phyloP scores from a whole-genome alignment of 192 early-diverging fungal genomes.

The Gamsiella multidivaricata region DNA sequence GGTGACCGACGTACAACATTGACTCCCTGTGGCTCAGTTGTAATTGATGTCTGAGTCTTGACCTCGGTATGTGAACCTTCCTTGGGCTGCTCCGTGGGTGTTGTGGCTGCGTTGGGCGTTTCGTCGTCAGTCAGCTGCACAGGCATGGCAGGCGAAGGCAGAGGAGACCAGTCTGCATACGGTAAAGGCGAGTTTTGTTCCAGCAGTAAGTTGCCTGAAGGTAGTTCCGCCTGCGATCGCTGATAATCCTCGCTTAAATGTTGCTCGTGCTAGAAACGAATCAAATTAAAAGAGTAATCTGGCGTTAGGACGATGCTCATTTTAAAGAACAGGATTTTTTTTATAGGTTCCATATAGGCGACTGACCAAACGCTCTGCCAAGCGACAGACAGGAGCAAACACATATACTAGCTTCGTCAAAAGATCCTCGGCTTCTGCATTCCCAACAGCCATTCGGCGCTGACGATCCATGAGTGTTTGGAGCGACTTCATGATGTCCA shows the following conservation, averaged over 20 bases:
- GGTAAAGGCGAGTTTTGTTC: slow-evolving; percentile 11
- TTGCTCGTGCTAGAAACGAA: slow-evolving; percentile 34
- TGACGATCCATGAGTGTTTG: slow-evolving; percentile 70
- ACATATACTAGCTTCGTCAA: slow-evolving; percentile 67
- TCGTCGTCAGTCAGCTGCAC: slow-evolving; percentile 6
- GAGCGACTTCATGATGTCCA: slow-evolving; percentile 72
- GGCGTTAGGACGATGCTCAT: not conserved
- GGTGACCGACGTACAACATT: not conserved
- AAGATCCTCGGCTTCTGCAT: slow-evolving; percentile 70
- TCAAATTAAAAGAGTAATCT: not conserved
- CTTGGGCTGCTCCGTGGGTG: not conserved
- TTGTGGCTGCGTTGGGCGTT: not conserved
- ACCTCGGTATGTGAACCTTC: not conserved
- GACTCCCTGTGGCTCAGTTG: not conserved
- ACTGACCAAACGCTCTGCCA: slow-evolving; percentile 70
- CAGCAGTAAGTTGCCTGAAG: slow-evolving; percentile 31
- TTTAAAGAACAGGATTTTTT: not conserved
- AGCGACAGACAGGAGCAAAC: slow-evolving; percentile 68
- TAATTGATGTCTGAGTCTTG: not conserved
- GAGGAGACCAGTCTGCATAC: slow-evolving; percentile 39
- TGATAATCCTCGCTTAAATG: slow-evolving; percentile 33
- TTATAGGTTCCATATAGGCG: not conserved
- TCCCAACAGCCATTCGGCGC: slow-evolving; percentile 65
- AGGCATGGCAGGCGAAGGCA: slow-evolving; percentile 46
- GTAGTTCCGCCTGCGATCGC: slow-evolving; percentile 11